phyloP scores from a whole-genome alignment of 2,329 filamentous ascomycete species.

The Colletotrichum sp. region DNA sequence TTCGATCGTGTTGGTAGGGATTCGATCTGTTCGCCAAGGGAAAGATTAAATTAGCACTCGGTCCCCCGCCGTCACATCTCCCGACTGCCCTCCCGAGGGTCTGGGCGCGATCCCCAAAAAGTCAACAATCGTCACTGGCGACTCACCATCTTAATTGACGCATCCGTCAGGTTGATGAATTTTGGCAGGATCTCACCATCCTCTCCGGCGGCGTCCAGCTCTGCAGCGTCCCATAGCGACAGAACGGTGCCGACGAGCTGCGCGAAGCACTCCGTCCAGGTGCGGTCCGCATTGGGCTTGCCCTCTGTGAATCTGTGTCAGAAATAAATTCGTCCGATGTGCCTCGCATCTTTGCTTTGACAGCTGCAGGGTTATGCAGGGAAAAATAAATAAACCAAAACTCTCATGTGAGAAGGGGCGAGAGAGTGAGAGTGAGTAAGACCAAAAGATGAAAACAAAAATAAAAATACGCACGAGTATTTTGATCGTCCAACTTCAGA shows the following conservation, averaged over 20 bases:
- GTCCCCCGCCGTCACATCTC: not conserved
- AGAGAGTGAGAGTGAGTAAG: not conserved
- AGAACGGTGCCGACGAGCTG: constrained; percentile 95
- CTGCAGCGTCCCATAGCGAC: constrained; percentile 93
- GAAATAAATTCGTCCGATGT: not conserved
- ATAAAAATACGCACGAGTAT: constrained; percentile 71
- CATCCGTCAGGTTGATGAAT: constrained; percentile 97
- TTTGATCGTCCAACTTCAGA: constrained; percentile 93
- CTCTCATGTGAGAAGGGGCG: not conserved
- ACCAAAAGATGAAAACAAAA: not conserved
- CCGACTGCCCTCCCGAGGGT: not conserved
- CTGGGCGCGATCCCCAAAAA: not conserved
- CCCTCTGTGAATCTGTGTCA: constrained; percentile 65
- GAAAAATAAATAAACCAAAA: not conserved
- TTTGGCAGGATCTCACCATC: constrained; percentile 86
- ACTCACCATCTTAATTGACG: constrained; percentile 94
- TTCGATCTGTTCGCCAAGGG: constrained; percentile 68
- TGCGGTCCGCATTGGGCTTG: constrained; percentile 81
- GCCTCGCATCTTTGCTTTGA: not conserved
- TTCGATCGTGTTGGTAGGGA: constrained; percentile 83
- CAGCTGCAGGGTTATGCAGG: not conserved
- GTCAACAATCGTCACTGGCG: not conserved
- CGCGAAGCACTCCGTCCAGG: constrained; percentile 96
- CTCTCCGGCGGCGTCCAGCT: constrained; percentile 85
- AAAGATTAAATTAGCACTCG: constrained; percentile 9